Evolutionary conservation across 129 eudicot genomes (phyloP).

Genomic region (Helianthus annuus): DNA sequence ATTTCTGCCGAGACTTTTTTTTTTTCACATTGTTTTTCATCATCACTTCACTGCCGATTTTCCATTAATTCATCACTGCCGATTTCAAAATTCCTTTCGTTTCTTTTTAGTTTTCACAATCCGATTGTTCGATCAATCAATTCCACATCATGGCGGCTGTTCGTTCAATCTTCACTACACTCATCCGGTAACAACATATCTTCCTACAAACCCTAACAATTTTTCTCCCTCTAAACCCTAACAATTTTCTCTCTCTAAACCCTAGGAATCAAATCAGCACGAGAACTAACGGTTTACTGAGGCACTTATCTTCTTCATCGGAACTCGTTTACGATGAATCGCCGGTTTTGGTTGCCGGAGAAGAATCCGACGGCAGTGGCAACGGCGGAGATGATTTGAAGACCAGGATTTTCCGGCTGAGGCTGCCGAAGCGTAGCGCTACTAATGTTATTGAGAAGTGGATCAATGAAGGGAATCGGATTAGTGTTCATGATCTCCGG

Average conservation of each 20-base stretch:
- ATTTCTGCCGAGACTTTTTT: too few relatives aligned
- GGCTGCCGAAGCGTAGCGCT: constrained; percentile 90
- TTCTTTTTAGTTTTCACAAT: background rate
- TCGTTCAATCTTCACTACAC: constrained; percentile 54
- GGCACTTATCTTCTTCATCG: constrained; percentile 43
- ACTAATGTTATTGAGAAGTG: constrained; percentile 76
- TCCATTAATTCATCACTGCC: background rate
- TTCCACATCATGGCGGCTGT: constrained; percentile 45
- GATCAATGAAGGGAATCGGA: constrained; percentile 62
- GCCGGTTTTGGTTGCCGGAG: constrained; percentile 23
- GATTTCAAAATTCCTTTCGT: background rate
- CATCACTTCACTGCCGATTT: too few relatives aligned
- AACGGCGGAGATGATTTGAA: constrained; percentile 65
- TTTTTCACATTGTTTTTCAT: too few relatives aligned
- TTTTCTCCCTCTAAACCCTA: background rate
- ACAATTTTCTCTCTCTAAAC: constrained; percentile 11
- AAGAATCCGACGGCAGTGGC: constrained; percentile 6
- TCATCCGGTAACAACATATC: constrained; percentile 40
- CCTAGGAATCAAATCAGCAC: constrained; percentile 39
- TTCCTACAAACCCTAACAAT: background rate
- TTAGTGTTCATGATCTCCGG: constrained; percentile 64
- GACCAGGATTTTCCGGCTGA: constrained; percentile 77
- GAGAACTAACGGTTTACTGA: constrained; percentile 12
- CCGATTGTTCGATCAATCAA: background rate
- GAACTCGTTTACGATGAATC: constrained; percentile 42